Evolutionary conservation across 768 basidiomycete genomes (phyloP).

Genomic region (Cystobasidiopsis lactophilus): DNA sequence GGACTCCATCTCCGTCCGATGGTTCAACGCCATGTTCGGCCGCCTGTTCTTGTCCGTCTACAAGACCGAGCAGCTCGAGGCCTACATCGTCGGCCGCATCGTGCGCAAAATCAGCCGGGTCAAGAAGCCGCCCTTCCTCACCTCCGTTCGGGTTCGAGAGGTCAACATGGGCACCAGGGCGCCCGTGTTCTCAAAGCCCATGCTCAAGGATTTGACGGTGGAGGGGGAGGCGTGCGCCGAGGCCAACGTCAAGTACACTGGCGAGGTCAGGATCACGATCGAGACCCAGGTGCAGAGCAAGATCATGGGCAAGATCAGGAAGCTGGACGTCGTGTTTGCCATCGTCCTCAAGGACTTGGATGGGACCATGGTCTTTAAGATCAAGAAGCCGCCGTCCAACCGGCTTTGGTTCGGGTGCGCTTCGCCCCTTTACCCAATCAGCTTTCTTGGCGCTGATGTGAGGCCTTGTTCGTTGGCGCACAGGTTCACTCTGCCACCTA

Average conservation of each 20-base stretch:
- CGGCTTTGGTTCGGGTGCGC: conserved; percentile 57
- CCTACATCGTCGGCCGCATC: conserved; percentile 59
- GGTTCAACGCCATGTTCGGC: conserved; percentile 85
- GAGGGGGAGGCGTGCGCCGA: conserved; percentile 85
- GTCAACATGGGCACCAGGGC: conserved; percentile 67
- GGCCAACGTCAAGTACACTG: conserved; percentile 59
- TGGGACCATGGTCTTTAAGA: conserved; percentile 56
- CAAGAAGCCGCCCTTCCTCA: conserved; percentile 65
- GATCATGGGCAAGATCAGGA: neutral
- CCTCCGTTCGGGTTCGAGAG: conserved; percentile 64
- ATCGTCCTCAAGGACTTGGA: conserved; percentile 71
- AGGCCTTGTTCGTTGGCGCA: too few species aligned
- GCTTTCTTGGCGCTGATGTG: too few species aligned
- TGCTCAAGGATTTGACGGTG: conserved; percentile 88
- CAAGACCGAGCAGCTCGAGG: conserved; percentile 49
- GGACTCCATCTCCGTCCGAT: conserved; percentile 89
- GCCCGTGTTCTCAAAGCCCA: conserved; percentile 80
- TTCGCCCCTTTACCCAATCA: conserved; percentile 24
- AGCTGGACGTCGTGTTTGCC: conserved; percentile 46
- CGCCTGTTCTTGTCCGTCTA: conserved; percentile 83
- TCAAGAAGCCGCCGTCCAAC: conserved; percentile 87
- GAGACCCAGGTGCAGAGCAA: conserved; percentile 39
- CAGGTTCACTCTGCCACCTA: conserved; percentile 59
- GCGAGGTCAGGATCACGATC: conserved; percentile 70
- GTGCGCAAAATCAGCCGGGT: conserved; percentile 89